phyloP scores from a whole-genome alignment of 768 basidiomycete species.

The Cystoderma amianthinum region DNA sequence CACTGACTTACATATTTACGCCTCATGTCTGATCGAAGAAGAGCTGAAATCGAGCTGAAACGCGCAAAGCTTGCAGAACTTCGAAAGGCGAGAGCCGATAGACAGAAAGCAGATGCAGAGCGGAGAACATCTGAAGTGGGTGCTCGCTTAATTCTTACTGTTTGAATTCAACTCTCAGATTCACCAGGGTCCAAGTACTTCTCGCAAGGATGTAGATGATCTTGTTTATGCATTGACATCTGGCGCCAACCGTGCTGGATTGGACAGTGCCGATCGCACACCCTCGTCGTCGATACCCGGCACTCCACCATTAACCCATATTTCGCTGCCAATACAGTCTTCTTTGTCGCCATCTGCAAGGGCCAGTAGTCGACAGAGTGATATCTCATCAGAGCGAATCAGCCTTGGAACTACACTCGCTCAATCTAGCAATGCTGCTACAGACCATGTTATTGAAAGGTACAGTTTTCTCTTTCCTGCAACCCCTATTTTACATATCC shows the following conservation, averaged over 20 bases:
- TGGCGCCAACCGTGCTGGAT: constrained; percentile 29
- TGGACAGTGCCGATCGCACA: constrained; percentile 61
- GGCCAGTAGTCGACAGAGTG: constrained; percentile 70
- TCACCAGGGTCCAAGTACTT: constrained; percentile 31
- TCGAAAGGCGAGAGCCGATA: constrained; percentile 66
- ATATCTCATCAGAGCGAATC: constrained; percentile 43
- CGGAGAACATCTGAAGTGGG: constrained; percentile 30
- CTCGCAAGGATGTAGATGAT: constrained; percentile 57
- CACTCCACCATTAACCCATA: constrained; percentile 47
- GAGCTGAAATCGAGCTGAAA: constrained; percentile 90
- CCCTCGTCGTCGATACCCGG: constrained; percentile 69
- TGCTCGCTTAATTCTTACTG: constrained; percentile 3
- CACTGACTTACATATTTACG: too few relatives aligned
- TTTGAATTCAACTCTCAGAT: constrained; percentile 9
- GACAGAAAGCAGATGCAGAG: constrained; percentile 50
- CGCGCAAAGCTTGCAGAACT: constrained; percentile 81
- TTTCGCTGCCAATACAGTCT: constrained; percentile 24
- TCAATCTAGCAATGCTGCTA: constrained; percentile 44
- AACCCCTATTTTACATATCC: neutral
- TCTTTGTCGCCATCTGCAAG: constrained; percentile 41
- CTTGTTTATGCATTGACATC: constrained; percentile 59
- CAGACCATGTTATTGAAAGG: constrained; percentile 69
- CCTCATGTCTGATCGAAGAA: constrained; percentile 53
- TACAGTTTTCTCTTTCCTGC: constrained; percentile 27
- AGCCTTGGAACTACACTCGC: constrained; percentile 30